phyloP scores from a whole-genome alignment of 345 rosid genomes.

The Populus euphratica region DNA sequence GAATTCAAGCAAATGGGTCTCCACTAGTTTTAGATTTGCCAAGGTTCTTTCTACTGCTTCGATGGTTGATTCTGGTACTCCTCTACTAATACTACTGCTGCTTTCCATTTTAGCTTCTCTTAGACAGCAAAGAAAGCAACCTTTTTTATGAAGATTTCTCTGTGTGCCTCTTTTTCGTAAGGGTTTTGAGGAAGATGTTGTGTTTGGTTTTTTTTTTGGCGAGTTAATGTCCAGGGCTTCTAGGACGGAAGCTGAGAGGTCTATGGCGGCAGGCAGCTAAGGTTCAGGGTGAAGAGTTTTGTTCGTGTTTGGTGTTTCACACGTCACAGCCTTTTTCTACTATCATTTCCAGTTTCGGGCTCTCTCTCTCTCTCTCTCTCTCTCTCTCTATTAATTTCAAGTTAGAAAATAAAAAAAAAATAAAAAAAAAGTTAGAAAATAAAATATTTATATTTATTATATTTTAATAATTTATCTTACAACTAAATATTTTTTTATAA shows the following conservation, averaged over 20 bases:
- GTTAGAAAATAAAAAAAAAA: no score
- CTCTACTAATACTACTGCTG: slow-evolving; percentile 35
- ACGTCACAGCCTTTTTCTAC: neutral
- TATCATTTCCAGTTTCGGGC: no score
- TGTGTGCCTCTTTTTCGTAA: neutral
- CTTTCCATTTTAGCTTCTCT: slow-evolving; percentile 8
- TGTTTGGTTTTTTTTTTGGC: neutral
- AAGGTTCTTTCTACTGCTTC: slow-evolving; percentile 60
- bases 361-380: no score
- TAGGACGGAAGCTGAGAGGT: neutral
- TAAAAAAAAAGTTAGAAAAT: no score
- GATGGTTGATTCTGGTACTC: slow-evolving; percentile 57
- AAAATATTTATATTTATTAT: no score
- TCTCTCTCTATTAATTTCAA: no score
- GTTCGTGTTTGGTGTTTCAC: neutral
- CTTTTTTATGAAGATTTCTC: neutral
- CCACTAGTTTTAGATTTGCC: slow-evolving; percentile 39
- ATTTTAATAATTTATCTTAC: no score
- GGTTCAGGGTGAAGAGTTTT: neutral
- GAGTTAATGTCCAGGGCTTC: neutral
- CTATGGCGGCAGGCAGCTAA: neutral
- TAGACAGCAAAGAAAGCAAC: neutral
- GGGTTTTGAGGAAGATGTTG: neutral
- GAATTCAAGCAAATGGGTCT: slow-evolving; percentile 51
- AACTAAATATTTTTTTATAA: no score